phyloP scores from a whole-genome alignment of 768 basidiomycete genomes.

The Rhodotorula sphaerocarpa region DNA sequence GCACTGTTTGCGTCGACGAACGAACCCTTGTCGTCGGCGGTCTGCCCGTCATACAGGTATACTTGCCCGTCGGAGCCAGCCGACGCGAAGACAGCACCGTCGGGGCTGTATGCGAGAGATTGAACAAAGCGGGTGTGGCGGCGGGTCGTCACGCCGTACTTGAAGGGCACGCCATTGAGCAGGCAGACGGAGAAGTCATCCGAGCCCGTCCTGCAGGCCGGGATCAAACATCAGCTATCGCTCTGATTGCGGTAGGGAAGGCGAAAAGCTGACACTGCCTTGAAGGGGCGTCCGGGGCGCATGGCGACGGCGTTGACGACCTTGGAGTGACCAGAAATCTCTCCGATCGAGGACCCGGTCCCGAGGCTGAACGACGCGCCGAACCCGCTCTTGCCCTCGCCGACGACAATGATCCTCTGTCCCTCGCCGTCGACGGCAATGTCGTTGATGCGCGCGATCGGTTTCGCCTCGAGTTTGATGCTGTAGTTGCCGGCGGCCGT shows the following conservation, averaged over 20 bases:
- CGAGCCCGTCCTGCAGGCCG: constrained; percentile 20
- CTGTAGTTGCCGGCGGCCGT: constrained; percentile 69
- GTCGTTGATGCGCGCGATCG: constrained; percentile 54
- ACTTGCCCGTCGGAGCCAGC: constrained; percentile 82
- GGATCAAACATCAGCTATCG: too few species aligned
- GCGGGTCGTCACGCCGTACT: constrained; percentile 48
- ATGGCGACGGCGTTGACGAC: constrained; percentile 41
- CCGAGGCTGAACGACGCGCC: constrained; percentile 44
- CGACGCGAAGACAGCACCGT: constrained; percentile 77
- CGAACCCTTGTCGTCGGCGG: constrained; percentile 68
- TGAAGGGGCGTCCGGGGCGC: constrained; percentile 18
- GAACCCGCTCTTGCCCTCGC: constrained; percentile 58
- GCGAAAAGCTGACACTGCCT: constrained; percentile 12
- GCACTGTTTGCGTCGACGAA: constrained; percentile 41
- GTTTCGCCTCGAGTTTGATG: constrained; percentile 34
- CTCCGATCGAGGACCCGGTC: constrained; percentile 57
- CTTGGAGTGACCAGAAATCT: constrained; percentile 83
- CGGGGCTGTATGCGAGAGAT: constrained; percentile 71
- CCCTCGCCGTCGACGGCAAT: constrained; percentile 93
- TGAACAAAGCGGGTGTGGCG: constrained; percentile 88
- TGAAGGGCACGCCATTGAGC: constrained; percentile 63
- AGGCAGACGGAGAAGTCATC: constrained; percentile 28
- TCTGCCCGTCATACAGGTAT: constrained; percentile 89
- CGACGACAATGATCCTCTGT: constrained; percentile 85
- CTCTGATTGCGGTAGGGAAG: too few species aligned